Base-by-base conservation (phyloP, 2,329 filamentous ascomycete species). In the Aspergillus thermomutatus region DNA sequence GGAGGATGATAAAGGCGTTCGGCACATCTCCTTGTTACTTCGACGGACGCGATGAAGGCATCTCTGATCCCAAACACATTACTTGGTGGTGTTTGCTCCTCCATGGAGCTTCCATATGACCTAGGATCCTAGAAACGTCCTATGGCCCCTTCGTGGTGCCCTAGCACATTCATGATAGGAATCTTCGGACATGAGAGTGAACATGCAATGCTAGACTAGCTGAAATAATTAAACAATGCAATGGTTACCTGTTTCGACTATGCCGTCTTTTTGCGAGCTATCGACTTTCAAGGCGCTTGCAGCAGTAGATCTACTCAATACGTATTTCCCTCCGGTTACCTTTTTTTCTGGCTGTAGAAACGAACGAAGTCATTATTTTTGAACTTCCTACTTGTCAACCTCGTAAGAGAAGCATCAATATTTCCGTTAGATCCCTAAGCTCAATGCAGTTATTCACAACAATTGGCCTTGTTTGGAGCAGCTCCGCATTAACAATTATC, bases 11-110 rank as follows among this genome's bases (percentile, higher is more conserved):
- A 92, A 92, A 84, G 88, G 94, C 92, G 94, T 97, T 90, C 92
- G 93, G 91, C 94, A 97, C 93, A 96, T 83, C 79, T 83, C 89
- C 93, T 97, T 97, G 92, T 97, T 95, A 91, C 84, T 80, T 79
- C 60, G 21, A 91, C 92, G 93, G 87, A 96, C 93, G 94, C 92
- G 86, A 91, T 88, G 83, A 89, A 87, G 89, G 91, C 88, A 95
- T 90, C 91, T 97, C 93, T 97, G 93, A 97, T 69, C 65, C 68
- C 31, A 37, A 59, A 59, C 67, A 69, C 73, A 74, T 76, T 77
- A 75, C 82, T 85, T 86, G 83, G 83, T 50, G 72, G 72, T 73
- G 72, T 74, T 54, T 37, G 5, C 14, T 57, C 48, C 50, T 49
- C 50, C 4, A 50, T 31, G 27, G 48, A 7, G 37, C 25, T 9